Percentiles rank a stretch among this genome's conserved stretches.
phyloP scores from a whole-genome alignment of 805 yeast species.

The Grigorovia transvaalensis region DNA sequence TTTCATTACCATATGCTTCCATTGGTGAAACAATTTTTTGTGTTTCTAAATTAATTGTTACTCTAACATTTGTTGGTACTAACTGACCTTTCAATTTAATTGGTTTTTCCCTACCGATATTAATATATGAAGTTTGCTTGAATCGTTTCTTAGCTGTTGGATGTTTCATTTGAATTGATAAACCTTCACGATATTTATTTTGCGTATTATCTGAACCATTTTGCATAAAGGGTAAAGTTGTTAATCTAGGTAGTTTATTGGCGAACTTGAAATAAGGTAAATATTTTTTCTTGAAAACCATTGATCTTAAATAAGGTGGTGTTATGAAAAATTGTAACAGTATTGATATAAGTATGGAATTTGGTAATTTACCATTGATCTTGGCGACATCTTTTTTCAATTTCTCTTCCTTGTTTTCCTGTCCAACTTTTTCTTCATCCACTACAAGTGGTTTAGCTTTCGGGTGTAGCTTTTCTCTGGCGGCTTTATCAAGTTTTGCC shows the following conservation, averaged over 20 bases:
- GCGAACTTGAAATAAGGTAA: constrained; percentile 50
- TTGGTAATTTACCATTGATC: constrained; percentile 12
- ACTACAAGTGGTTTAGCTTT: not conserved
- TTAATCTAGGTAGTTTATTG: constrained; percentile 54
- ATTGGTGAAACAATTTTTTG: constrained; percentile 57
- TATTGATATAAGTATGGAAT: constrained; percentile 49
- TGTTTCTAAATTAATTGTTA: constrained; percentile 60
- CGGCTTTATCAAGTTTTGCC: not conserved
- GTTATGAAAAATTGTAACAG: constrained; percentile 74
- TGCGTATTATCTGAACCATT: constrained; percentile 6
- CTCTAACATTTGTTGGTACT: constrained; percentile 70
- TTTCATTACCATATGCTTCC: constrained; percentile 51
- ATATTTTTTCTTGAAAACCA: constrained; percentile 44
- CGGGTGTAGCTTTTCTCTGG: not conserved
- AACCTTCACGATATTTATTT: constrained; percentile 48
- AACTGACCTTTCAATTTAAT: constrained; percentile 49
- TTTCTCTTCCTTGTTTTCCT: constrained; percentile 3
- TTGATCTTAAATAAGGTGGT: constrained; percentile 66
- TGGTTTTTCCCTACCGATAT: constrained; percentile 55
- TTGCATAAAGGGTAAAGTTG: constrained; percentile 67
- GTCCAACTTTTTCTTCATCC: constrained; percentile 2
- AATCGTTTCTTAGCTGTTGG: constrained; percentile 35
- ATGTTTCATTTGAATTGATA: constrained; percentile 30
- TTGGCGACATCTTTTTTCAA: not conserved
- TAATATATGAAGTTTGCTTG: constrained; percentile 60